phyloP scores from a whole-genome alignment of 805 yeast species.

The Hanseniaspora guilliermondii region DNA sequence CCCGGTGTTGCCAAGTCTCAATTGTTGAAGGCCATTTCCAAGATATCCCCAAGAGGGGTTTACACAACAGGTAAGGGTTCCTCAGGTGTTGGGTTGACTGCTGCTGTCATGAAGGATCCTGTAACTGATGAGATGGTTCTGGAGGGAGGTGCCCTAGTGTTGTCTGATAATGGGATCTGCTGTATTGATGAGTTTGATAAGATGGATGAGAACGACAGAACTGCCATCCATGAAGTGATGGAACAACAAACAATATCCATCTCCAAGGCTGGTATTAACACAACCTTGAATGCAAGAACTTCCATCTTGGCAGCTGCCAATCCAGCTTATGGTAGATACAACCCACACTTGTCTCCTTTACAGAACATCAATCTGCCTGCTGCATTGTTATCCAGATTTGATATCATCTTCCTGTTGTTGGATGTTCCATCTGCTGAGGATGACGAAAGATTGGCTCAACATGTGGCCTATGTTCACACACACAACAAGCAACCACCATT shows the following conservation, averaged over 20 bases:
- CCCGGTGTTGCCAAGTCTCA: conserved; percentile 99
- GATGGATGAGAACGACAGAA: conserved; percentile 93
- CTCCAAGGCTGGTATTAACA: conserved; percentile 94
- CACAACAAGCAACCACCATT: conserved; percentile 72
- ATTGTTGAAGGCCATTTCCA: conserved; percentile 75
- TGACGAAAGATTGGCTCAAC: conserved; percentile 80
- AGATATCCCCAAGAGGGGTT: conserved; percentile 91
- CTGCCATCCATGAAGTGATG: conserved; percentile 98
- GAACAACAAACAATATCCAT: conserved; percentile 97
- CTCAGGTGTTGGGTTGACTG: conserved; percentile 96
- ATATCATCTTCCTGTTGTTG: conserved; percentile 70
- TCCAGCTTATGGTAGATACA: conserved; percentile 90
- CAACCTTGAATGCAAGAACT: conserved; percentile 89
- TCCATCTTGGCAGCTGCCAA: conserved; percentile 98
- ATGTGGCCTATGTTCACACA: conserved; percentile 94
- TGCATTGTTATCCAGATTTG: conserved; percentile 89
- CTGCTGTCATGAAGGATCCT: conserved; percentile 97
- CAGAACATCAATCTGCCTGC: conserved; percentile 96
- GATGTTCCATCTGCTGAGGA: conserved; percentile 70
- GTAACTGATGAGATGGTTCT: conserved; percentile 97
- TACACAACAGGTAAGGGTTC: conserved; percentile 98
- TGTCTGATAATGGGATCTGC: conserved; percentile 95
- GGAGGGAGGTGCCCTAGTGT: conserved; percentile 94
- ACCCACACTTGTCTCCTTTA: conserved; percentile 77
- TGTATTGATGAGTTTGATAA: conserved; percentile 98